Evolutionary conservation across 148 eudicot species (phyloP).

Genomic region (Fagopyrum esculentum): DNA sequence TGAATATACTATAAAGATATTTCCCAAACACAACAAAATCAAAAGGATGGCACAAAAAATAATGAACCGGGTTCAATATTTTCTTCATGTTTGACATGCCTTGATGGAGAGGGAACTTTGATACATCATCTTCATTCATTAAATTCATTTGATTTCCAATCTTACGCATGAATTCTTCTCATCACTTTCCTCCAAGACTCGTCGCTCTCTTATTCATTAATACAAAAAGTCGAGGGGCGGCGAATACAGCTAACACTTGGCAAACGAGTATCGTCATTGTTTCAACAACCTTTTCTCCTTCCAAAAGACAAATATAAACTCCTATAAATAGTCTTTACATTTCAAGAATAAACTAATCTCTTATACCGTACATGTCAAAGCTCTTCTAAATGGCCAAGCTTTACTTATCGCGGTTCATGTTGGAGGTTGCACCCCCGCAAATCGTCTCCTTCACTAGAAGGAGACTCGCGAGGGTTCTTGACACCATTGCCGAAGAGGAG

Average conservation of each 20-base stretch:
- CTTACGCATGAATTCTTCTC: background rate
- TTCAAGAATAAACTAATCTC: no score
- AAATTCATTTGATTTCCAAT: background rate
- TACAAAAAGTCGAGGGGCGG: background rate
- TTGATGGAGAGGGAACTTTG: background rate
- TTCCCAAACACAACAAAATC: background rate
- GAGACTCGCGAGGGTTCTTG: background rate
- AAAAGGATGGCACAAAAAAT: background rate
- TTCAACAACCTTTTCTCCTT: background rate
- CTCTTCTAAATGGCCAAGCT: background rate
- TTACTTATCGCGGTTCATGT: slow-evolving; percentile 8
- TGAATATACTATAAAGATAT: background rate
- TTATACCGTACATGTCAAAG: background rate
- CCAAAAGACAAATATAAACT: background rate
- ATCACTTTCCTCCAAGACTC: background rate
- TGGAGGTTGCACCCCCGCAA: slow-evolving; percentile 8
- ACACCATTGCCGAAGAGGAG: slow-evolving; percentile 10
- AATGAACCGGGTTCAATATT: background rate
- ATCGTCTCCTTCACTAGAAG: slow-evolving; percentile 1
- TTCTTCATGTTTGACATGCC: background rate
- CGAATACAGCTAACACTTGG: background rate
- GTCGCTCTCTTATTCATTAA: background rate
- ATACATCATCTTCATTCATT: background rate
- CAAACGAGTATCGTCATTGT: background rate
- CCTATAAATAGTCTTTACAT: slow-evolving; percentile 1